Evolutionary conservation across 1,284 basidiomycete genomes (phyloP), one percentile per base, ranked within the genome.

Genomic region (Ganoderma lingzhi): DNA sequence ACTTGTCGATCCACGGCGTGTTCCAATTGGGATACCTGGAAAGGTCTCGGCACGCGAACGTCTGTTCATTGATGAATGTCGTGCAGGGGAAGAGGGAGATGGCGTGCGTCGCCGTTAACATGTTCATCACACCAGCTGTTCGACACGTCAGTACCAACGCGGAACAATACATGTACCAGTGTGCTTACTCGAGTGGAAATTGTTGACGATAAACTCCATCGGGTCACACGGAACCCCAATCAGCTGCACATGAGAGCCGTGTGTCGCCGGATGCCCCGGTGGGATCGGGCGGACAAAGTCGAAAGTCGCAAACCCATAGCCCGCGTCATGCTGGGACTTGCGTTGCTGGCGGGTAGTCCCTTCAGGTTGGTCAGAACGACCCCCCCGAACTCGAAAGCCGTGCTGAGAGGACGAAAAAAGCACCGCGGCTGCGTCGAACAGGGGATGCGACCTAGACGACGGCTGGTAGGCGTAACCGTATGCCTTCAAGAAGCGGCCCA

Each of bases 201-300:
- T 48, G 19, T 48, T 48, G 45, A 48, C 8, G 17, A 48, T 48
- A n/a, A 8, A 48, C 45, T 48, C 45, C 19, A 48, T 48, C 3
- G 45, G 45, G 19, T 48, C 45, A 6, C 45, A n/a, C 3, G 0
- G 2, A 48, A 48, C 19, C 6, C 3, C 45, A 0, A 48, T 48
- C 0, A 48, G 8, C 45, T 48, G 19, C 0, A 48, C 6, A 17
- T n/a, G 45, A 3, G 35, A 3, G 6, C 3, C 35, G 3, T 35
- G 35, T 6, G 3, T 3, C 6, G 6, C 3, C 3, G 35, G 3
- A 3, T 6, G 3, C 3, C n/a, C n/a, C n/a, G n/a, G n/a, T n/a
- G 35, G 6, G 35, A 6, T n/a, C 3, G 44, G 17, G 17, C 44
- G 44, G 19, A 48, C 8, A 6, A 48, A 48, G 45, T 48, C 9